Base-by-base conservation (phyloP, 2,329 filamentous ascomycete genomes). In the Fusarium musae region DNA sequence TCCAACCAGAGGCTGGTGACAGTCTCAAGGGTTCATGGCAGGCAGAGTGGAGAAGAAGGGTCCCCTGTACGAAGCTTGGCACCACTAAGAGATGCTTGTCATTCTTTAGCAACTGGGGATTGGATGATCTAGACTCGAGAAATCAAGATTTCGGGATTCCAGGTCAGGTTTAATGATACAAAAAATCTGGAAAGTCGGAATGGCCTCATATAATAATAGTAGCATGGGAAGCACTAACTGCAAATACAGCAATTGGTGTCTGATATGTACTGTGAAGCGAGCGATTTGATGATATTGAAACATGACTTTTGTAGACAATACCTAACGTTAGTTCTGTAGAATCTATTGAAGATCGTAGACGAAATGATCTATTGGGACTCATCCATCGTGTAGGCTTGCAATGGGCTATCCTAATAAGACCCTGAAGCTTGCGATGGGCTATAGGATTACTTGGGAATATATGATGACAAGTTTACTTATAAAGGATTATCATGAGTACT, bases 11-110 rank as follows among this genome's bases (percentile, higher is more conserved):
- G 65, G 59, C 65, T 59, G 63, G 59, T 34, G 59, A 47, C 57
- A 47, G 63, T 67, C 44, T 59, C 69, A 65, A 74, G 71, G 67
- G 71, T 74, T 74, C 70, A 36, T 30, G 52, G 28, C 44, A 59
- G 52, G 28, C 44, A 59, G 40, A 36, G 67, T 72, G 71, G 71
- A 64, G 71, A 65, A 47, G 26, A 60, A 61, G 56, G 59, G 54
- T 57, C 61, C 61, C 53, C n/a, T 50, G 43, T 16, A 30, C 32
- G 19, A 16, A 42, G 47, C 63, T 72, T 69, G 63, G 62, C 63
- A 63, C 70, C 70, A 73, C 67, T 73, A 58, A 46, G 34, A 71
- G 46, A 56, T 44, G 71, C 70, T 61, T 72, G 70, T 61, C 62
- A 61, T 32, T 68, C 50, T 26, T 49, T 63, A 61, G 50, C 34